A percentile compares a stretch with the other conserved stretches of the same genome.
Conservation (phyloP, 371 early-diverging fungal genomes). For the Lichtheimia ornata region DNA sequence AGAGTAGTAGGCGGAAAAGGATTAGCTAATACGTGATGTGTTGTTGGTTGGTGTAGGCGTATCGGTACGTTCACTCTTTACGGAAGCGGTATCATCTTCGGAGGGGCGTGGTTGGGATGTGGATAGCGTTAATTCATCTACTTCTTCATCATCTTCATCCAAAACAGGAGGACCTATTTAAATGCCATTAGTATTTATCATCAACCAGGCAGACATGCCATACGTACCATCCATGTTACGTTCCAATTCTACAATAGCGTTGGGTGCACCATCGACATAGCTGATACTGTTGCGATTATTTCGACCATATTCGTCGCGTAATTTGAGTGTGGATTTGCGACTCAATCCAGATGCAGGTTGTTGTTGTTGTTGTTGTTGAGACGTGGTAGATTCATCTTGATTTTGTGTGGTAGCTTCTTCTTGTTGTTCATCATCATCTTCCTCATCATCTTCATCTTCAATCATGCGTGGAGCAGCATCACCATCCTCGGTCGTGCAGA, state of each 20-base stretch:
- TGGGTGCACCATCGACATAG: constrained; percentile 48
- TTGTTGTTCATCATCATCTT: constrained; percentile 19
- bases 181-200: constrained; percentile 19
- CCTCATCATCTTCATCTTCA: constrained; percentile 18
- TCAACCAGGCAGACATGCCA: neutral
- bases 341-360: constrained; percentile 2
- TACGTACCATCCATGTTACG: constrained; percentile 37
- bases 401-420: neutral
- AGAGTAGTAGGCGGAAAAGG: too few species aligned
- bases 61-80: neutral
- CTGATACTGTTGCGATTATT: constrained; percentile 49
- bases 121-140: constrained; percentile 11
- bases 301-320: constrained; percentile 22
- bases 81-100: constrained; percentile 1
- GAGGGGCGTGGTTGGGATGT: neutral
- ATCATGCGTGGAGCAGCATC: constrained; percentile 16
- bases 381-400: neutral
- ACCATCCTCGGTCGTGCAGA: constrained; percentile 51
- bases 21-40: neutral
- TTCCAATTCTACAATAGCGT: constrained; percentile 45
- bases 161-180: constrained; percentile 38
- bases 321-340: constrained; percentile 20
- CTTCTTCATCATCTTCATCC: constrained; percentile 48
- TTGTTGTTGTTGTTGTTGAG: neutral
- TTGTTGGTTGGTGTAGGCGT: neutral